Base-by-base conservation (phyloP, 805 yeast species). In the Ogataea methanolica region DNA sequence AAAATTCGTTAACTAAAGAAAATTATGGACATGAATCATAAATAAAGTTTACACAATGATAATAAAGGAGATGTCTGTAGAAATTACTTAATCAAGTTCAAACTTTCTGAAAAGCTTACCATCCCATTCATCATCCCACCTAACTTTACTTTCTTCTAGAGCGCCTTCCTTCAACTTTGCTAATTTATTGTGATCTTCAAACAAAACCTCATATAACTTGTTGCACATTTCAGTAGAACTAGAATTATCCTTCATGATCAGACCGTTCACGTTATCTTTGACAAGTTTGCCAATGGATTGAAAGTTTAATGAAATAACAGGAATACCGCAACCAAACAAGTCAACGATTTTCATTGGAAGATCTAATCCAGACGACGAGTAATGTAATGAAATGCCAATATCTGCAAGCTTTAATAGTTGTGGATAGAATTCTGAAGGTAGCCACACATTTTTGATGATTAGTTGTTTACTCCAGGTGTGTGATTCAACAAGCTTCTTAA, bases 311-410 rank as follows among this genome's bases (percentile, higher is more conserved):
- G 96, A 80, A 2, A 91, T 71, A 0, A 90, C 97, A 1, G 99
- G 99, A 12, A 94, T 70, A 0, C 98, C 98, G 53, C 94, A 87
- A 0, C 99, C 99, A 71, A 92, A 91, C 78, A 92, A 82, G 60
- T 94, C 99, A 6, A 92, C 84, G 34, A 94, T 87, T 65, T 94
- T 94, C 99, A 94, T 94, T 1, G 99, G 99, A 48, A 94, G 73
- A 60, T 94, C 99, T 47, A 87, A 74, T 0, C 99, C 99, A 41
- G 96, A 86, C 40, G 96, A 85, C 0, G 98, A 91, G 4, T 83
- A 78, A 65, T 94, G 99, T 51, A 94, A 70, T 1, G 98, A 92
- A 1, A 94, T 75, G 2, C 97, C 98, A 34, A 91, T 61, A 60
- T 94, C 97, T 4, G 96, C 92, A 3, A 81, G 68, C 2, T 83